phyloP scores from a whole-genome alignment of 495 filamentous ascomycete genomes.

The Trichodelitschia bisporula region DNA sequence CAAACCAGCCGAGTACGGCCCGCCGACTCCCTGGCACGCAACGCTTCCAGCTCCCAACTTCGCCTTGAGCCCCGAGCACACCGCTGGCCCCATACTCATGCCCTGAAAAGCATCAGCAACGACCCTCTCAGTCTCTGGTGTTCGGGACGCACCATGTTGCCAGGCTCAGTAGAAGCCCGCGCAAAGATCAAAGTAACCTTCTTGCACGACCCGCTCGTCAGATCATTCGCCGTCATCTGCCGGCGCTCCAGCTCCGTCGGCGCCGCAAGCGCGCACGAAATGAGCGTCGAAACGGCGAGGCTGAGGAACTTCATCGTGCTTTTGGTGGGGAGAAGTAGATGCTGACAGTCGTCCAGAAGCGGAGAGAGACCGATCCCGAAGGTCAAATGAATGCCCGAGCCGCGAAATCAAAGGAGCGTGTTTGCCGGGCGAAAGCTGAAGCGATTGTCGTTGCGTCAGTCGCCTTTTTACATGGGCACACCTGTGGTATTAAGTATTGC shows the following conservation, averaged over 20 bases:
- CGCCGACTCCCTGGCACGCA: slow-evolving; percentile 19
- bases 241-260: background rate
- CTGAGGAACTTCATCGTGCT: no score
- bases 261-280: background rate
- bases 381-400: no score
- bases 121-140: slow-evolving; percentile 11
- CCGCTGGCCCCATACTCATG: slow-evolving; percentile 13
- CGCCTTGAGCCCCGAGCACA: slow-evolving; percentile 9
- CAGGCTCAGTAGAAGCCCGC: slow-evolving; percentile 18
- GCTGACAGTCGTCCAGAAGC: no score
- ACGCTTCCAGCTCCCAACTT: slow-evolving; percentile 12
- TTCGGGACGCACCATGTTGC: slow-evolving; percentile 13
- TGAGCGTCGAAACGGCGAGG: background rate
- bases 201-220: slow-evolving; percentile 12
- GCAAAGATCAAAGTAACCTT: slow-evolving; percentile 20
- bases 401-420: no score
- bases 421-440: no score
- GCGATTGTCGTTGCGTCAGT: no score
- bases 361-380: no score
- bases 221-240: slow-evolving; percentile 10
- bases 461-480: no score
- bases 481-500: no score
- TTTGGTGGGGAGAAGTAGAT: no score
- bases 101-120: slow-evolving; percentile 5
- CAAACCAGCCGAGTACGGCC: slow-evolving; percentile 12